Evolutionary conservation across 2,329 filamentous ascomycete genomes (phyloP).

Genomic region (Colletotrichum spaethianum): DNA sequence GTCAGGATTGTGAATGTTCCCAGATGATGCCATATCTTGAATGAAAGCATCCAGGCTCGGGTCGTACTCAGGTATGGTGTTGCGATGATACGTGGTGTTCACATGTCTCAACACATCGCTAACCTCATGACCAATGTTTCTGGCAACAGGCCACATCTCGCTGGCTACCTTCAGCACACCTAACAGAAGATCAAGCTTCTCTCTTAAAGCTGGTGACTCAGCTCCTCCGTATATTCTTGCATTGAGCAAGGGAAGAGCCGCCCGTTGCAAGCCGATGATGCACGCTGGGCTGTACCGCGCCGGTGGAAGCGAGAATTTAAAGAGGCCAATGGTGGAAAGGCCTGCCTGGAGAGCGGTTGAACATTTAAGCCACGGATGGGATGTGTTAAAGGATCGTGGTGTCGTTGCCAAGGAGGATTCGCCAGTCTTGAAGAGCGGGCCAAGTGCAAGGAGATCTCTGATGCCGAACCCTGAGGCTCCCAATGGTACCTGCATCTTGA

Average conservation of each 20-base stretch:
- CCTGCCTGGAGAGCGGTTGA: constrained; percentile 48
- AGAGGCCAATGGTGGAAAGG: constrained; percentile 50
- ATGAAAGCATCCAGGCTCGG: constrained; percentile 23
- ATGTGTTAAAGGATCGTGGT: background rate
- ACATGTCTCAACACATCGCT: constrained; percentile 25
- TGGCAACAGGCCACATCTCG: constrained; percentile 53
- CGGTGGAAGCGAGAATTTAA: constrained; percentile 49
- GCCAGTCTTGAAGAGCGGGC: constrained; percentile 33
- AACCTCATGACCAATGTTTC: constrained; percentile 41
- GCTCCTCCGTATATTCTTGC: constrained; percentile 52
- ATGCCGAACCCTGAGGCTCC: constrained; percentile 40
- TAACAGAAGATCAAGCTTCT: constrained; percentile 50
- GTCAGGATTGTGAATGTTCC: background rate
- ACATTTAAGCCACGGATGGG: constrained; percentile 28
- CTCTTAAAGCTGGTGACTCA: constrained; percentile 49
- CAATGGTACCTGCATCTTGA: constrained; percentile 45
- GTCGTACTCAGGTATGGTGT: background rate
- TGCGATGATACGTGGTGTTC: constrained; percentile 3
- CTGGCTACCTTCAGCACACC: constrained; percentile 50
- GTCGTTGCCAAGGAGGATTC: background rate
- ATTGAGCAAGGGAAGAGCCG: constrained; percentile 50
- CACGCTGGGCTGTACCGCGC: constrained; percentile 47
- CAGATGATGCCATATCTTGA: constrained; percentile 19
- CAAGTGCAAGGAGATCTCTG: constrained; percentile 26
- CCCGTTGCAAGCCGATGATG: constrained; percentile 44